Percentiles rank a stretch among this genome's conserved stretches.
These are phyloP conservation scores for Phytopythium mirpurense DNA, from an alignment of 352 stramenopile genomes.

Conservation along the genomic window DNA sequence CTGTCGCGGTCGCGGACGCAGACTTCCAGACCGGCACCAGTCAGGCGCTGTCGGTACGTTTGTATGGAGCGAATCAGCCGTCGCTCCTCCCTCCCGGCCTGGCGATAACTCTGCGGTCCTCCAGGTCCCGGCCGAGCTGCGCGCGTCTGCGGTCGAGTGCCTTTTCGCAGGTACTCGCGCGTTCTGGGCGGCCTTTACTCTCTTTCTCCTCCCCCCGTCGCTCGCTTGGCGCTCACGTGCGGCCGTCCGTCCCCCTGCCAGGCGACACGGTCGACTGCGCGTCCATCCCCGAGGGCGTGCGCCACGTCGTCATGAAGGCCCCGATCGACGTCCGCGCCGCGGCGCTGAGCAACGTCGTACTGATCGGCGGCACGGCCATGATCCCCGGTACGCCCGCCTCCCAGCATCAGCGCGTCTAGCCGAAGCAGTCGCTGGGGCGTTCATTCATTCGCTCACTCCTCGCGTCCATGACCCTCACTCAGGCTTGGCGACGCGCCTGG, in stretches of 20 bases:
- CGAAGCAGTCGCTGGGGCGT: no score
- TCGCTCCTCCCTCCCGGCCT: no score
- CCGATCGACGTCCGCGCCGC: slow-evolving; percentile 61
- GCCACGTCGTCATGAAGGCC: slow-evolving; percentile 44
- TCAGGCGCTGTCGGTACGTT: slow-evolving; percentile 30
- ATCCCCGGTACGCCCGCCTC: slow-evolving; percentile 50
- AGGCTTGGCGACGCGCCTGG: slow-evolving; percentile 53
- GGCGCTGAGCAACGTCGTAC: slow-evolving; percentile 71
- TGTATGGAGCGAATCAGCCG: no score
- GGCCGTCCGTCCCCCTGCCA: background rate
- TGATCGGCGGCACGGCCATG: slow-evolving; percentile 73
- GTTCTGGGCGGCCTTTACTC: no score
- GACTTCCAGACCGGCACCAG: slow-evolving; percentile 38
- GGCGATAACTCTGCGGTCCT: background rate
- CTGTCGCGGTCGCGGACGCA: slow-evolving; percentile 26
- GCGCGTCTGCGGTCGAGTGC: slow-evolving; percentile 37
- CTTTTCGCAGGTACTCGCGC: slow-evolving; percentile 35
- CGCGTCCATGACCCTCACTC: background rate
- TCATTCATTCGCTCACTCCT: background rate
- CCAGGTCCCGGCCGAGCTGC: slow-evolving; percentile 35
- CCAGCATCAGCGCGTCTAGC: background rate
- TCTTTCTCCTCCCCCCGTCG: no score
- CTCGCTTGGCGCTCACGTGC: background rate
- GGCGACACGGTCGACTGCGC: slow-evolving; percentile 28
- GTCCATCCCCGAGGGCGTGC: slow-evolving; percentile 53